Percentiles rank a stretch among this genome's conserved stretches.
phyloP scores from a whole-genome alignment of 2,329 filamentous ascomycete species.

The Epichloe sibirici region DNA sequence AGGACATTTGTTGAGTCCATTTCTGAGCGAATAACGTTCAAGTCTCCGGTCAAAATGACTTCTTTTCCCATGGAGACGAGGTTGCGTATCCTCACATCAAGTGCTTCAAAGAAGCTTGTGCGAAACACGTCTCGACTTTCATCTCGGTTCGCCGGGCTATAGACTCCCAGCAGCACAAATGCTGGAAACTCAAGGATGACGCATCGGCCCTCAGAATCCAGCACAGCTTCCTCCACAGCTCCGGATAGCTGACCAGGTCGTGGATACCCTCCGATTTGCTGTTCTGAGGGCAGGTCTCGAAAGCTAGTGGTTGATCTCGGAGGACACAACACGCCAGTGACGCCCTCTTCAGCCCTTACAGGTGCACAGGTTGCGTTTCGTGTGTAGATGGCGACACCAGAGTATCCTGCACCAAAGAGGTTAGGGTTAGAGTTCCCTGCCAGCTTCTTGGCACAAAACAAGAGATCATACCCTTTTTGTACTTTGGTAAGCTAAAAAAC shows the following conservation, averaged over 20 bases:
- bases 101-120: slow-evolving; percentile 61
- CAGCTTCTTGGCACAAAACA: neutral
- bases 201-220: slow-evolving; percentile 88
- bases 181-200: slow-evolving; percentile 87
- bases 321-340: slow-evolving; percentile 67
- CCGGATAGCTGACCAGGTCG: slow-evolving; percentile 51
- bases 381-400: slow-evolving; percentile 90
- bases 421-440: neutral
- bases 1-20: slow-evolving; percentile 66
- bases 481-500: slow-evolving; percentile 82
- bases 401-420: slow-evolving; percentile 56
- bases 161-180: slow-evolving; percentile 86
- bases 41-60: slow-evolving; percentile 74
- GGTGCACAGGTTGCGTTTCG: slow-evolving; percentile 76
- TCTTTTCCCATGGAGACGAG: slow-evolving; percentile 68
- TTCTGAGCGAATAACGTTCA: slow-evolving; percentile 63
- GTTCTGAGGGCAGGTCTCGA: slow-evolving; percentile 57
- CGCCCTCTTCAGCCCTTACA: slow-evolving; percentile 85
- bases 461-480: slow-evolving; percentile 68
- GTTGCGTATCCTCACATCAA: slow-evolving; percentile 79
- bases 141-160: slow-evolving; percentile 82
- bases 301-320: slow-evolving; percentile 61
- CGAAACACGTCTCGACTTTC: slow-evolving; percentile 75
- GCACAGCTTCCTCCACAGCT: slow-evolving; percentile 51
- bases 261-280: slow-evolving; percentile 85